phyloP scores from a whole-genome alignment of 2,329 filamentous ascomycete genomes.

The Gnomoniopsis smithogilvyi region DNA sequence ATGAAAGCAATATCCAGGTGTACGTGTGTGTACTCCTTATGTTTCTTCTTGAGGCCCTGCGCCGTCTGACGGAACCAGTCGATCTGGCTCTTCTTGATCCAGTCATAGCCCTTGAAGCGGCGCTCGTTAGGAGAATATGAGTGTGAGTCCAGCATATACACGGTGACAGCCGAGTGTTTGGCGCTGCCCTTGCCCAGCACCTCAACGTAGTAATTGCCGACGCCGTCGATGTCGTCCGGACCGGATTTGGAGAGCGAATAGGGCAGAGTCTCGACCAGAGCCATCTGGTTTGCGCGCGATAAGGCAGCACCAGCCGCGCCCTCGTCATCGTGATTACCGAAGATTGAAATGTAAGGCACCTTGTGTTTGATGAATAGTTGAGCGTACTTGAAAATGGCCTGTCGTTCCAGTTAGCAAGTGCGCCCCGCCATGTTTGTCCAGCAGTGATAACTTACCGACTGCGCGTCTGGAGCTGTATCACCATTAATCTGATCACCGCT shows the following conservation, averaged over 20 bases:
- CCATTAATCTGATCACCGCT: constrained; percentile 96
- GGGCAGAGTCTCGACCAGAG: constrained; percentile 78
- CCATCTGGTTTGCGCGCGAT: constrained; percentile 76
- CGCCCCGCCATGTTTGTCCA: background rate
- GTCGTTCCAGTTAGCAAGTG: constrained; percentile 6
- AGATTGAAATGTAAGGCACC: constrained; percentile 88
- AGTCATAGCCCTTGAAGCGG: constrained; percentile 90
- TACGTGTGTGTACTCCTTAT: constrained; percentile 81
- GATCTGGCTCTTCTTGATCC: constrained; percentile 92
- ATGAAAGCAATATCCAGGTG: constrained; percentile 98
- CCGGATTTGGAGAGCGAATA: constrained; percentile 86
- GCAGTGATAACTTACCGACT: constrained; percentile 57
- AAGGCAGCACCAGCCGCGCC: constrained; percentile 53
- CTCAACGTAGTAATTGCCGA: constrained; percentile 94
- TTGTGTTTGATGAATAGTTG: constrained; percentile 80
- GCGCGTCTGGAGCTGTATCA: constrained; percentile 84
- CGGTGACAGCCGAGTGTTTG: constrained; percentile 83
- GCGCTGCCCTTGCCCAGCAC: constrained; percentile 75
- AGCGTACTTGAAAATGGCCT: constrained; percentile 92
- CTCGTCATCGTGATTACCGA: constrained; percentile 97
- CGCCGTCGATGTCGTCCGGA: constrained; percentile 78
- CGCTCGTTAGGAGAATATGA: constrained; percentile 87
- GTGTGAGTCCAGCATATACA: constrained; percentile 96
- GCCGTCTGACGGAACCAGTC: constrained; percentile 88
- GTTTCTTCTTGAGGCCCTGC: constrained; percentile 68